A percentile compares a stretch with the other conserved stretches of the same genome.
These are phyloP conservation scores for Apiotrichum porosum DNA, from an alignment of 1,284 basidiomycete genomes.

Conservation along the genomic window DNA sequence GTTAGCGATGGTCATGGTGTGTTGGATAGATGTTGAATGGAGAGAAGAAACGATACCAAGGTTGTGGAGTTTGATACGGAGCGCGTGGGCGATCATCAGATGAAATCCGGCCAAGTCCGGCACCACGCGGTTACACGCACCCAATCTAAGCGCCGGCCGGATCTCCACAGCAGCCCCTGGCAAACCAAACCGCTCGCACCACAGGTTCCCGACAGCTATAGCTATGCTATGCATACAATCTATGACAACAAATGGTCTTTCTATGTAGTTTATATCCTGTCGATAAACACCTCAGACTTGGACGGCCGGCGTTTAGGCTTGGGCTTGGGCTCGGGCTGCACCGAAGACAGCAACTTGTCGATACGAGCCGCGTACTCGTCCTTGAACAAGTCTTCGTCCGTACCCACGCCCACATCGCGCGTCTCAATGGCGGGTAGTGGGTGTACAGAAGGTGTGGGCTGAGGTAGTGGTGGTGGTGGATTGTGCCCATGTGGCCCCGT, in stretches of 20 bases:
- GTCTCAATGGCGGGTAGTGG: constrained; percentile 20
- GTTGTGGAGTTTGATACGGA: too few relatives aligned
- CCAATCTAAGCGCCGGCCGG: too few relatives aligned
- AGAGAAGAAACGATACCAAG: background rate
- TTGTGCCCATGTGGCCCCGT: too few relatives aligned
- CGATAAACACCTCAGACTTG: constrained; percentile 5
- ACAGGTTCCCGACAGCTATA: too few relatives aligned
- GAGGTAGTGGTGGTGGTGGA: constrained; percentile 1
- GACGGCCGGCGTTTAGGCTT: background rate
- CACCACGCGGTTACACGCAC: background rate
- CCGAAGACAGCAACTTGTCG: constrained; percentile 14
- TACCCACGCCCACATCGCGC: constrained; percentile 36
- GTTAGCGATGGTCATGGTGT: constrained; percentile 6
- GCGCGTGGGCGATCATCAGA: too few relatives aligned
- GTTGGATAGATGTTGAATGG: background rate
- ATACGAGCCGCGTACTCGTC: constrained; percentile 28
- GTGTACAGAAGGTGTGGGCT: too few relatives aligned
- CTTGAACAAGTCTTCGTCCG: constrained; percentile 33
- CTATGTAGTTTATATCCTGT: constrained; percentile 7
- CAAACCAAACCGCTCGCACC: background rate
- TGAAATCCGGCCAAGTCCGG: background rate
- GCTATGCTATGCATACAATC: background rate
- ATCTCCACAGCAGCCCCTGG: too few relatives aligned
- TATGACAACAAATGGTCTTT: constrained; percentile 3
- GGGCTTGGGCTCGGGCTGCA: constrained; percentile 10